Base-by-base conservation (phyloP, 2,329 filamentous ascomycete genomes). In the Nothopassalora personata region DNA sequence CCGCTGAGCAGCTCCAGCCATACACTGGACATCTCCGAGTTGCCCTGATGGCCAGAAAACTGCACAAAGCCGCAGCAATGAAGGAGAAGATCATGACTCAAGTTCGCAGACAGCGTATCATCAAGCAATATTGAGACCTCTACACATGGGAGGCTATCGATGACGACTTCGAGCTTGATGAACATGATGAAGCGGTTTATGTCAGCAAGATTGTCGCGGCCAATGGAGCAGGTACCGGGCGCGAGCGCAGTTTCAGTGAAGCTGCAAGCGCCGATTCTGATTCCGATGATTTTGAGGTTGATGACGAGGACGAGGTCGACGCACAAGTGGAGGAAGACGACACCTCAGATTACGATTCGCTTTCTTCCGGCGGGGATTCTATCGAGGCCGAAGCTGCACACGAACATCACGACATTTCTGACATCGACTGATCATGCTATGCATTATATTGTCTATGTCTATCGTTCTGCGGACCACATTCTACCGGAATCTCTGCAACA, bases 401-500 rank as follows among this genome's bases (percentile, higher is more conserved):
- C 18, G 49, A 51, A 19, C 18, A 31, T 15, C n/a, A 30, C 34
- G 49, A 28, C 9, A n/a, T 51, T 19, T 51, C 49, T 18, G 49
- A 51, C n/a, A 34, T 51, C 30, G 49, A 51, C 18, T 51, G 30
- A 51, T 46, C 15, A 46, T 46, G 43, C 15, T 49, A 49, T 5
- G 27, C 19, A 30, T 5, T 33, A 30, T 4, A 34, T 11, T 11
- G 10, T 52, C 49, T 52, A 52, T 34, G 15, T 36, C 28, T 33
- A 52, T 52, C 28, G 18, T 5, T 9, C 11, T 28, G 10, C 18
- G 11, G 6, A 23, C 6, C 10, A 27, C 10, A 5, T 28, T 23
- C 57, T 57, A 82, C 39, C 82, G 74, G 61, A 82, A 87, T 33
- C 80, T 80, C 51, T 87, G 79, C 72, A 89, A 70, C 66, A 87